Evolutionary conservation across 2,329 filamentous ascomycete species (phyloP), one percentile per base, ranked within the genome.

Genomic region (Verticillium isaacii): DNA sequence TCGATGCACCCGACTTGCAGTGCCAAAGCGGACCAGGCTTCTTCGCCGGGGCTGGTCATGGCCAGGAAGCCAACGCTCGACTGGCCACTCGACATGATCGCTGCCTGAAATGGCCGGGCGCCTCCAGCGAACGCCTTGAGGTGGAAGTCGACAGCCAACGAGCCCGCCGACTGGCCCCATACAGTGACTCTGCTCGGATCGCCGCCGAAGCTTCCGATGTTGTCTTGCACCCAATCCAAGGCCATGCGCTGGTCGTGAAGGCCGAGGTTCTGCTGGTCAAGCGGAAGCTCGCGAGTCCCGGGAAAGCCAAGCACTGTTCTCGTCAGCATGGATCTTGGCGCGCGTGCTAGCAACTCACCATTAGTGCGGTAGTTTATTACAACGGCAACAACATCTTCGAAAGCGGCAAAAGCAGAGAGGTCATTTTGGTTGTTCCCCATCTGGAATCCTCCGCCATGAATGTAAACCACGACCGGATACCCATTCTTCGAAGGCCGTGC

Each of bases 221-320:
- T 75, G 9, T 74, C 72, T 1, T 69, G 68, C 8, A 75, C 25
- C 71, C 71, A 75, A 14, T 74, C 69, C 0, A 74, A 68, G 2
- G 70, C 73, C 6, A 66, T 65, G 5, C 73, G 67, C 32, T 72
- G 68, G 55, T 72, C 69, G n/a, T 70, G 64, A 0, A 72, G 32
- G 3, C 70, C 68, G 15, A 72, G 64, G 36, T 36, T 36, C 14
- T 36, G 34, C 34, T 36, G 9, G 34, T 36, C 34, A 3, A 11
- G n/a, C 15, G 59, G 36, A 17, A 65, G 32, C 2, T 60, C 61
- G 2, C 23, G 58, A 1, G 58, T 41, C 14, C 58, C 17, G 1
- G 61, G 61, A 36, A 63, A 64, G 2, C 63, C 63, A 55, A 72
- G 69, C 7, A 70, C 70, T 72, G 5, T 12, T 12, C 15, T 7